Evolutionary conservation across 2,329 filamentous ascomycete species (phyloP).

Genomic region (Aspergillus piperis): DNA sequence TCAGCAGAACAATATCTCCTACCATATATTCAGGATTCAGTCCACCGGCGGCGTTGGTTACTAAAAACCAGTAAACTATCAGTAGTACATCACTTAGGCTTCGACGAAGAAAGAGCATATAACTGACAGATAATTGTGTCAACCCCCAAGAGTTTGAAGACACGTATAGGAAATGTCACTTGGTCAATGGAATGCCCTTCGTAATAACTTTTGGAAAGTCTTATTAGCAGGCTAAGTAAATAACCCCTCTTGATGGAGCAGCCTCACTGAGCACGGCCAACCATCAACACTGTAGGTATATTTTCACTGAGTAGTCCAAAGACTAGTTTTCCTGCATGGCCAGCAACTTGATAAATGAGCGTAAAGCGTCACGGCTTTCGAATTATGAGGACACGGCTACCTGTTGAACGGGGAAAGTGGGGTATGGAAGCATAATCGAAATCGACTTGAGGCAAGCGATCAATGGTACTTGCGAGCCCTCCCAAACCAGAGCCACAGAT

Average conservation of each 20-base stretch:
- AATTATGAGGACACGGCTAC: constrained; percentile 39
- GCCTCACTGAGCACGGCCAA: constrained; percentile 66
- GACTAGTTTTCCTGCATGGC: constrained; percentile 66
- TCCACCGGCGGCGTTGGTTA: constrained; percentile 68
- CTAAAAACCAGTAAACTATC: constrained; percentile 35
- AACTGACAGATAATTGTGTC: constrained; percentile 58
- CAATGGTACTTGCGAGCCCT: constrained; percentile 59
- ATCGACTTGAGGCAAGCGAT: constrained; percentile 52
- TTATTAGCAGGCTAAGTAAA: constrained; percentile 6
- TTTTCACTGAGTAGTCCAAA: constrained; percentile 61
- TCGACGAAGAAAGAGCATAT: not conserved
- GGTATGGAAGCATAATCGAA: constrained; percentile 62
- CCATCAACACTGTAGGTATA: constrained; percentile 62
- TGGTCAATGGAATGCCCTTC: constrained; percentile 66
- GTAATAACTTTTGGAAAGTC: constrained; percentile 56
- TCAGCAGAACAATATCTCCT: constrained; percentile 65
- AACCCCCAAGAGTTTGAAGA: constrained; percentile 64
- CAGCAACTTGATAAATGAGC: constrained; percentile 45
- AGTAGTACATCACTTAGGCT: not conserved
- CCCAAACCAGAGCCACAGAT: constrained; percentile 67
- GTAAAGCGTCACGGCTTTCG: not conserved
- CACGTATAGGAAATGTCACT: constrained; percentile 64
- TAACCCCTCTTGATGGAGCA: not conserved
- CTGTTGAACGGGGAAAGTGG: constrained; percentile 62
- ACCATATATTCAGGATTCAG: constrained; percentile 65